Base-by-base conservation (phyloP, 179 eudicot species). In the Drosera spatulata region DNA sequence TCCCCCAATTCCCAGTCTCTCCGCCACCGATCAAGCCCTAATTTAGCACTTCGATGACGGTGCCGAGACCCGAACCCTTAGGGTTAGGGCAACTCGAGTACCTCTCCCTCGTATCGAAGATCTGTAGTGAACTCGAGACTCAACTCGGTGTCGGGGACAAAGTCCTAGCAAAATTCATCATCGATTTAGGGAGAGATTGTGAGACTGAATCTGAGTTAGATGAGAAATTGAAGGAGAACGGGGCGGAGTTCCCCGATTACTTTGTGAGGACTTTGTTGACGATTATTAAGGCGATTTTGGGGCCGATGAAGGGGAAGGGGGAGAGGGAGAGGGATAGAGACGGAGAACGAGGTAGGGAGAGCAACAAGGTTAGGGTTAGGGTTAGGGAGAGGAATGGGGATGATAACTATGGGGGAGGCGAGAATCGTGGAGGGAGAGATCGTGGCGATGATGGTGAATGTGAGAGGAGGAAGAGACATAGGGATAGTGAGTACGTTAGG, bases 221-320 rank as follows among this genome's bases (percentile, higher is more conserved):
- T 59, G 11, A 60, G 0, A 67, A 80, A 13, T 59, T 91, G 71
- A 91, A 82, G 65, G 71, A 68, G 38, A 77, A 80, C 15, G 96
- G 95, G 2, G 93, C 93, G 0, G 98, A 88, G 39, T 58, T 91
- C 71, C 98, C 96, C 4, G 96, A 88, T 77, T 91, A 91, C 22
- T 86, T 91, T 55, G 87, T 84, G 0, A 70, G 75, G 2, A 82
- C 98, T 2, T 67, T 88, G 39, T 66, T 84, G 1, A 88, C 84
- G 0, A 78, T 88, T n/a, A 91, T 91, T 52, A 95, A 88, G 55
- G 95, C 96, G 0, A 86, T 91, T 71, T 62, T 86, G 61, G 96
- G 96, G 2, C 96, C 72, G 1, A 74, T 69, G 45, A 60, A 64
- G 33, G 70, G 73, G 39, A 42, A 40, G 1, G 54, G 37, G 13